phyloP scores from a whole-genome alignment of 345 rosid species.

The Hibiscus syriacus region DNA sequence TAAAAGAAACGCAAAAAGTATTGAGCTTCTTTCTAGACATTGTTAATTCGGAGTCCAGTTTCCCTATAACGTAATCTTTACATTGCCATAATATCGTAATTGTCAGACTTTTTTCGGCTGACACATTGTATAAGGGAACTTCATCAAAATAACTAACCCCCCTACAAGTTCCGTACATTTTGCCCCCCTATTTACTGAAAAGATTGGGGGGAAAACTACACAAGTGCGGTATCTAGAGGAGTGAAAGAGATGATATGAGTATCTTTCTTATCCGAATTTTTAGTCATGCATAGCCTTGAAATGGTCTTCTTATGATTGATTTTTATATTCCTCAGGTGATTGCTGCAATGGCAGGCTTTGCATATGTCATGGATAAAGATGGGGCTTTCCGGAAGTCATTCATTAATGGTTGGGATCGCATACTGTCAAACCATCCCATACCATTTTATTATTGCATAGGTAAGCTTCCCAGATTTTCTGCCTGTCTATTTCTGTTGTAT shows the following conservation, averaged over 20 bases:
- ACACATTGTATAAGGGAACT: background rate
- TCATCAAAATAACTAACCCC: background rate
- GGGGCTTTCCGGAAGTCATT: conserved; percentile 88
- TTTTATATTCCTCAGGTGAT: conserved; percentile 39
- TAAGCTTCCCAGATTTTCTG: conserved; percentile 15
- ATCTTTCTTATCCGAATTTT: background rate
- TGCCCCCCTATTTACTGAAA: background rate
- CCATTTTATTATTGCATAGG: conserved; percentile 95
- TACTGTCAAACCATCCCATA: conserved; percentile 82
- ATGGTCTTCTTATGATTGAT: background rate
- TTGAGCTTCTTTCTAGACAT: background rate
- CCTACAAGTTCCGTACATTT: background rate
- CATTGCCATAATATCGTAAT: too few species aligned
- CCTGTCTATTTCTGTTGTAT: background rate
- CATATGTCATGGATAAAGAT: conserved; percentile 85
- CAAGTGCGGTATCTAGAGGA: background rate
- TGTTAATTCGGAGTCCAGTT: background rate
- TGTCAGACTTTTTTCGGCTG: background rate
- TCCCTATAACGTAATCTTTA: background rate
- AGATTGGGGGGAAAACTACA: background rate
- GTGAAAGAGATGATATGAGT: background rate
- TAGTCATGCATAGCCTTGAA: background rate
- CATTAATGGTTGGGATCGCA: conserved; percentile 91
- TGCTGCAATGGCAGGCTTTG: conserved; percentile 70
- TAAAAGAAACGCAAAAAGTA: background rate